Percentiles rank a stretch among this genome's conserved stretches.
These are phyloP conservation scores for Aureobasidium subglaciale DNA, from an alignment of 2,329 filamentous ascomycete species.

Conservation along the genomic window DNA sequence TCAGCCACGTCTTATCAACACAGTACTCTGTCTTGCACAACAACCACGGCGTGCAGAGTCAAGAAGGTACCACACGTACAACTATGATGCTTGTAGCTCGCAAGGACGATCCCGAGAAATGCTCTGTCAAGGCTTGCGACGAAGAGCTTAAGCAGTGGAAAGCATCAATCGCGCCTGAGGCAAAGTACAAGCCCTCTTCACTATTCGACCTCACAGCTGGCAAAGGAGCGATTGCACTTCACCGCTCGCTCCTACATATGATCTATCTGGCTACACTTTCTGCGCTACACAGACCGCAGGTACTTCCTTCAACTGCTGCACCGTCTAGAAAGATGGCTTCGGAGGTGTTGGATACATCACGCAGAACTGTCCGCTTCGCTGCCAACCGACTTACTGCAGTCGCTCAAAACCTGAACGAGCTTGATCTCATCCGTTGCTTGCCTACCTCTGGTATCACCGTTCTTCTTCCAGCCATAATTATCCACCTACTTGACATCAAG, in stretches of 20 bases:
- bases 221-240: constrained; percentile 56
- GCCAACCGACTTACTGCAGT: constrained; percentile 81
- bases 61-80: constrained; percentile 60
- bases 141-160: constrained; percentile 72
- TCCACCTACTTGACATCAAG: constrained; percentile 88
- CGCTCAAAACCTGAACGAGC: constrained; percentile 65
- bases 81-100: constrained; percentile 89
- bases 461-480: constrained; percentile 85
- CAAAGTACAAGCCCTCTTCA: constrained; percentile 56
- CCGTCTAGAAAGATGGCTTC: constrained; percentile 42
- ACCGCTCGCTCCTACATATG: constrained; percentile 85
- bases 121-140: constrained; percentile 73
- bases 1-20: constrained; percentile 80
- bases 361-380: constrained; percentile 73
- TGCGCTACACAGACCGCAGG: constrained; percentile 83
- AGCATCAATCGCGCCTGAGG: constrained; percentile 61
- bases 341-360: constrained; percentile 74
- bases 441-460: constrained; percentile 89
- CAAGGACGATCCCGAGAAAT: constrained; percentile 73
- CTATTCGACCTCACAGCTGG: constrained; percentile 50
- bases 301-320: constrained; percentile 61
- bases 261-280: constrained; percentile 88
- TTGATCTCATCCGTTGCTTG: constrained; percentile 68
- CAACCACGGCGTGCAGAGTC: constrained; percentile 63
- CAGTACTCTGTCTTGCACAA: constrained; percentile 89